Percentiles rank a stretch among this genome's conserved stretches.
phyloP scores from a whole-genome alignment of 2,329 filamentous ascomycete genomes.

The Verticillium alfalfae region DNA sequence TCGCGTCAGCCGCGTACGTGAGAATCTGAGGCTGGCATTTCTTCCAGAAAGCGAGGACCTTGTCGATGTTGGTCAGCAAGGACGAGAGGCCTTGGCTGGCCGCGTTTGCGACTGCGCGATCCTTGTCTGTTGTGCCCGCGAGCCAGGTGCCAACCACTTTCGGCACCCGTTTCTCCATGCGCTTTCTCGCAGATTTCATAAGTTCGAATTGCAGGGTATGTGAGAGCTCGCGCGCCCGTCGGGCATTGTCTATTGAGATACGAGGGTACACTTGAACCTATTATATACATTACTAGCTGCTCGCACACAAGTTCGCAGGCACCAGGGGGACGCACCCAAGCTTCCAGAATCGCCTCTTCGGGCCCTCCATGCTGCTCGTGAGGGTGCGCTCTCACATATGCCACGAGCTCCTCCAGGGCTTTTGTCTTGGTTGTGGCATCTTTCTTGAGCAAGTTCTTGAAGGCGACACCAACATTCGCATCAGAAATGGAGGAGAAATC shows the following conservation, averaged over 20 bases:
- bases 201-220: slow-evolving; percentile 66
- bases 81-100: slow-evolving; percentile 69
- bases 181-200: slow-evolving; percentile 64
- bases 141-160: slow-evolving; percentile 85
- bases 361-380: slow-evolving; percentile 53
- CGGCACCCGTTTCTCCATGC: slow-evolving; percentile 75
- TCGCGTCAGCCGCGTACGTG: slow-evolving; percentile 73
- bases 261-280: slow-evolving; percentile 84
- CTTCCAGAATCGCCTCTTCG: slow-evolving; percentile 79
- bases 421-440: slow-evolving; percentile 89
- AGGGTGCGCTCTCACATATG: slow-evolving; percentile 51
- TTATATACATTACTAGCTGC: slow-evolving; percentile 28
- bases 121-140: slow-evolving; percentile 80
- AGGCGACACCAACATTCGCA: slow-evolving; percentile 77
- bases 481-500: slow-evolving; percentile 74
- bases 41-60: slow-evolving; percentile 69
- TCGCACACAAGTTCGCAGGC: slow-evolving; percentile 10
- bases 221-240: slow-evolving; percentile 80
- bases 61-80: slow-evolving; percentile 77
- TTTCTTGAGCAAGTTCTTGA: slow-evolving; percentile 90
- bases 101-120: slow-evolving; percentile 69
- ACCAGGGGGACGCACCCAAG: slow-evolving; percentile 62
- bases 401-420: slow-evolving; percentile 78
- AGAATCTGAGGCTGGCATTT: slow-evolving; percentile 77
- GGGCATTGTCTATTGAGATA: slow-evolving; percentile 81